phyloP scores from a whole-genome alignment of 2,329 filamentous ascomycete genomes.

The Aspergillus eucalypticola region DNA sequence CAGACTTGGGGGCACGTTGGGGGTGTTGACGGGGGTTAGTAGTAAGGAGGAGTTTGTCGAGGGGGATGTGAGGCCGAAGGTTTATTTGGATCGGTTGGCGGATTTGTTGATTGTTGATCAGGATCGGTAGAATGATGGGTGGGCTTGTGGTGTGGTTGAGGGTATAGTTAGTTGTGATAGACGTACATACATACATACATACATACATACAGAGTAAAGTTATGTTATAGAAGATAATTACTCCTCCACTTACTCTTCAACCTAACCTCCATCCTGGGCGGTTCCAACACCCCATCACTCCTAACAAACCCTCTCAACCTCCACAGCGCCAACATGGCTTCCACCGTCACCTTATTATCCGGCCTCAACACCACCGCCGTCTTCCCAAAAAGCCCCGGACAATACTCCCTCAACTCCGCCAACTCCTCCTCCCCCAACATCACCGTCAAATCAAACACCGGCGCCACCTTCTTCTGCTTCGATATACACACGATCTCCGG shows the following conservation, averaged over 20 bases:
- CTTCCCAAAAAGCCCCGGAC: constrained; percentile 31
- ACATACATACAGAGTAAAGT: background rate
- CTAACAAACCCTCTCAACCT: constrained; percentile 38
- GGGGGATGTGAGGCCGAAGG: constrained; percentile 70
- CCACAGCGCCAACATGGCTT: constrained; percentile 42
- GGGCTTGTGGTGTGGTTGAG: background rate
- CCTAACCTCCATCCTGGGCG: background rate
- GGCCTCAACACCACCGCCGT: constrained; percentile 41
- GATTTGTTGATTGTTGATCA: constrained; percentile 59
- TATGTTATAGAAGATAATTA: background rate
- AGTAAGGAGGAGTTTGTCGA: constrained; percentile 80
- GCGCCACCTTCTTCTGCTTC: constrained; percentile 32
- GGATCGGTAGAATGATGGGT: constrained; percentile 10
- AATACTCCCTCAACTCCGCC: constrained; percentile 27
- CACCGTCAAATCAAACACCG: constrained; percentile 39
- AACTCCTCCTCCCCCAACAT: constrained; percentile 36
- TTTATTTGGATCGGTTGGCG: constrained; percentile 80
- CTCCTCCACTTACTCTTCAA: background rate
- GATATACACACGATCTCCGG: constrained; percentile 35
- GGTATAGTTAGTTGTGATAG: background rate
- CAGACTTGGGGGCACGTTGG: constrained; percentile 83
- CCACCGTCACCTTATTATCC: constrained; percentile 25
- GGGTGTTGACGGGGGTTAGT: constrained; percentile 85
- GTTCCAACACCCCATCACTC: constrained; percentile 1
- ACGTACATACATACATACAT: background rate